Base-by-base conservation (phyloP, 83 land plant genomes). In the Thuja plicata region DNA sequence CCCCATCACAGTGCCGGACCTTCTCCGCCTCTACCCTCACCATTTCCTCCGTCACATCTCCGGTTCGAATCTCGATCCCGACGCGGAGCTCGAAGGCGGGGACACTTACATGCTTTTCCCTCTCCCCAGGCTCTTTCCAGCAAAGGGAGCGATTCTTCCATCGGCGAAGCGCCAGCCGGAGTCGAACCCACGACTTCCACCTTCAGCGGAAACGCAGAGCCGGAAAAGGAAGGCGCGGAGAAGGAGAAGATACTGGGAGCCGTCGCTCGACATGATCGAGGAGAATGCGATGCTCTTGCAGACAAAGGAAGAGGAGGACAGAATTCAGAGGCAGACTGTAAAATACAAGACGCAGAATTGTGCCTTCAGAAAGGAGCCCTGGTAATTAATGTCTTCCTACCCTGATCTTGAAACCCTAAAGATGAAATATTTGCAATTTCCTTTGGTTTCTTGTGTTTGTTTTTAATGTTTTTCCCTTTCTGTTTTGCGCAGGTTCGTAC, bases 21-120 rank as follows among this genome's bases (percentile, higher is more conserved):
- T 82, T 8, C 84, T 82, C 52, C 84, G 48, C n/a, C 84, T 43
- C 5, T 82, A 82, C 3, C 84, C 84, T 27, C 84, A 21, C 48
- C 52, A 82, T n/a, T 82, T 21, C 13, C 32, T 82, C 52, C 84
- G 30, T 48, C 84, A 82, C 84, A 48, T 82, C 84, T 82, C 84
- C 0, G 84, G 84, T 21, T 82, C 84, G 84, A 82, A 24, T 82
- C 84, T 82, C 52, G 24, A 46, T 9, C 3, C 84, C 5, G 52
- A 82, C 52, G 84, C 8, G 0, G 84, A 82, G 84, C 84, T 82
- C 84, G 32, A 82, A 82, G 84, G 84, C 32, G 84, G 84, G 10
- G 30, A 24, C 3, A 82, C 84, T 3, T 82, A 82, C 15, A 24
- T 82, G 52, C 84, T 82, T 11, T 43, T 7, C 43, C 84, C 84